Evolutionary conservation across 108 stramenopile species (phyloP).

Genomic region (Fragilaria radians): DNA sequence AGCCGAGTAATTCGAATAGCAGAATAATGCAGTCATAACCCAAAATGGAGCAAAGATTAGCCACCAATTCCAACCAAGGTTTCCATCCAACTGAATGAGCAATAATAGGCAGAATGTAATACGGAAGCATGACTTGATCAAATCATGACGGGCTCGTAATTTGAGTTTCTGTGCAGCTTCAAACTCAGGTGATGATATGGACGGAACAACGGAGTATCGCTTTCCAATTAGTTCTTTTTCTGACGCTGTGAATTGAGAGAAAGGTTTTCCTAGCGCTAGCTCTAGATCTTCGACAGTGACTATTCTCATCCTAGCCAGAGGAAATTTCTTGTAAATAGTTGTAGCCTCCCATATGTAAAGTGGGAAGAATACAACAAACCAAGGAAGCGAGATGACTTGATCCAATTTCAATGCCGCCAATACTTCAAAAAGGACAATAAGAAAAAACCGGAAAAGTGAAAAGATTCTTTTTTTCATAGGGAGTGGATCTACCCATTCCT

Average conservation of each 20-base stretch:
- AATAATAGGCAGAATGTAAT: conserved; percentile 49
- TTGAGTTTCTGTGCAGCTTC: conserved; percentile 54
- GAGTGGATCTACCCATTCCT: conserved; percentile 86
- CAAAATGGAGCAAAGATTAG: conserved; percentile 75
- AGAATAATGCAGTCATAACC: conserved; percentile 40
- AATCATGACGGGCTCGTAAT: conserved; percentile 49
- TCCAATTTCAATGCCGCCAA: conserved; percentile 61
- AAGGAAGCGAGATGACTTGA: conserved; percentile 25
- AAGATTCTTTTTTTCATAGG: conserved; percentile 63
- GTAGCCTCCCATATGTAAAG: conserved; percentile 66
- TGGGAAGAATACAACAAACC: conserved; percentile 69
- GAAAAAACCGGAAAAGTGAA: conserved; percentile 44
- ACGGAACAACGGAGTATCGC: conserved; percentile 68
- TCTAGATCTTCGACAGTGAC: conserved; percentile 79
- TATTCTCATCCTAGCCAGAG: conserved; percentile 49
- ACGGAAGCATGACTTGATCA: conserved; percentile 52
- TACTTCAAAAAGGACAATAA: conserved; percentile 63
- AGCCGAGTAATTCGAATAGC: conserved; percentile 47
- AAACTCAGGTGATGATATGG: conserved; percentile 44
- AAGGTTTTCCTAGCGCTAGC: conserved; percentile 61
- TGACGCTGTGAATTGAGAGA: conserved; percentile 51
- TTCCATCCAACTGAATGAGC: conserved; percentile 54
- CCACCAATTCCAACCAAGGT: conserved; percentile 80
- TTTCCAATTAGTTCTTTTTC: conserved; percentile 66
- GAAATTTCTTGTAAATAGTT: conserved; percentile 56